A percentile compares a stretch with the other conserved stretches of the same genome.
These are phyloP conservation scores for Penicillium nordicum DNA, from an alignment of 2,329 filamentous ascomycete genomes.

Conservation along the genomic window DNA sequence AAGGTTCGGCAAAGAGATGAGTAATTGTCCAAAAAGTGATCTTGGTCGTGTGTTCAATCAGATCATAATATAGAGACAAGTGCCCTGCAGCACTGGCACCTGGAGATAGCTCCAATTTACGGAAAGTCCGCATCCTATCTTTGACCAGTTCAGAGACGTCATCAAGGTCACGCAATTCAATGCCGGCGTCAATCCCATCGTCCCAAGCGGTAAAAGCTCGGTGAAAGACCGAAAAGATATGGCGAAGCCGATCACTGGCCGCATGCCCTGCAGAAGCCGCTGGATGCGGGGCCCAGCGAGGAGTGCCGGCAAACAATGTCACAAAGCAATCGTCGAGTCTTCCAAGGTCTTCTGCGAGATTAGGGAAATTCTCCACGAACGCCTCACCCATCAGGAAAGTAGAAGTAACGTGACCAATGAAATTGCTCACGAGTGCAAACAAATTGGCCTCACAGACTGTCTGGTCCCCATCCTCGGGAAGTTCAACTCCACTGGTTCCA, in stretches of 20 bases:
- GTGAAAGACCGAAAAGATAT: constrained; percentile 43
- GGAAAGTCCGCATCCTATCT: constrained; percentile 41
- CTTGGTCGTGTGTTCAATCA: constrained; percentile 52
- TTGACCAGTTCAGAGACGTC: constrained; percentile 48
- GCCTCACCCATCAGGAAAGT: constrained; percentile 53
- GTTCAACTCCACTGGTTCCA: constrained; percentile 40
- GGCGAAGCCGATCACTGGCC: constrained; percentile 43
- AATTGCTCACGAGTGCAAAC: constrained; percentile 54
- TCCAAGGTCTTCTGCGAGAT: constrained; percentile 55
- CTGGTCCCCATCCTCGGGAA: constrained; percentile 38
- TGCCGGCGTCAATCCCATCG: constrained; percentile 42
- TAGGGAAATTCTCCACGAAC: constrained; percentile 51
- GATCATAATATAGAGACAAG: constrained; percentile 54
- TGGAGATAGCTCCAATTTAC: constrained; percentile 36
- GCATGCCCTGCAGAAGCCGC: constrained; percentile 49
- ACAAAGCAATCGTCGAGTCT: constrained; percentile 54
- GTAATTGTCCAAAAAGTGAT: constrained; percentile 53
- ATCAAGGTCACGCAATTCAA: constrained; percentile 48
- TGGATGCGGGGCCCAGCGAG: constrained; percentile 55
- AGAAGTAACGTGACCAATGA: constrained; percentile 50
- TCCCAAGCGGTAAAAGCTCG: constrained; percentile 43
- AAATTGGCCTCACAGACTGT: constrained; percentile 53
- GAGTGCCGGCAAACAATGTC: constrained; percentile 53
- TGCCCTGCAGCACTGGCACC: constrained; percentile 42
- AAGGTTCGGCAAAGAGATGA: constrained; percentile 44